Conservation (phyloP, 257 asterid genomes). For the Plantago ovata region DNA sequence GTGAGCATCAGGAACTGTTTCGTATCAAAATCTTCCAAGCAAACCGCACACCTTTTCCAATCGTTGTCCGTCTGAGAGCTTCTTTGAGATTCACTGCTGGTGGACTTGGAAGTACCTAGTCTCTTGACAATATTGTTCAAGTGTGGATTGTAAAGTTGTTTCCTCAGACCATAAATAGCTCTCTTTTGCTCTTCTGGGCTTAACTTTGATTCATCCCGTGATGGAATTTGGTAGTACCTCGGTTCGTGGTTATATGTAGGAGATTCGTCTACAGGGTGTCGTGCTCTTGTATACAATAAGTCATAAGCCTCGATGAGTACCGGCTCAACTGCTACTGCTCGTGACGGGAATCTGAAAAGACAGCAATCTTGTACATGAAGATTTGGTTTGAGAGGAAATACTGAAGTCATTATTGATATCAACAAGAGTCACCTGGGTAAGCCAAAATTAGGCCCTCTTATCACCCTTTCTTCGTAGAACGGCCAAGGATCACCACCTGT, state of each 20-base stretch:
- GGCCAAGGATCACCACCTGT: slow-evolving; percentile 38
- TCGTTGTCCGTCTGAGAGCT: slow-evolving; percentile 28
- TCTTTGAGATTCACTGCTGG: neutral
- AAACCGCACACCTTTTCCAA: slow-evolving; percentile 66
- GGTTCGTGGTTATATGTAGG: slow-evolving; percentile 20
- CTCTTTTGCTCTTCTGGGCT: slow-evolving; percentile 49
- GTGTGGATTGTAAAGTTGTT: slow-evolving; percentile 68
- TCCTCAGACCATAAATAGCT: slow-evolving; percentile 52
- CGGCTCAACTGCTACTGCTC: slow-evolving; percentile 11
- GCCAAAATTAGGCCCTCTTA: slow-evolving; percentile 25
- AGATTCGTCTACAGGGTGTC: neutral
- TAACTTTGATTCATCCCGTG: slow-evolving; percentile 40
- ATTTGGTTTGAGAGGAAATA: neutral
- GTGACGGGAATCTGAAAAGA: slow-evolving; percentile 39
- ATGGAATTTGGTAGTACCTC: slow-evolving; percentile 9
- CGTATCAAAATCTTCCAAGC: slow-evolving; percentile 80
- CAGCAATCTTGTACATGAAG: neutral
- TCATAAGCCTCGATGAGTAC: slow-evolving; percentile 20
- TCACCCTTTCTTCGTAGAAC: slow-evolving; percentile 31
- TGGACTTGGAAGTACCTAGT: slow-evolving; percentile 26
- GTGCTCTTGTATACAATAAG: slow-evolving; percentile 20
- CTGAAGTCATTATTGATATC: slow-evolving; percentile 5
- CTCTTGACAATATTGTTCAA: slow-evolving; percentile 44
- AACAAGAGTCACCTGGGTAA: slow-evolving; percentile 31
- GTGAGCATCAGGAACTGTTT: slow-evolving; percentile 58